These are phyloP conservation scores for Cercospora brassicicola DNA, from an alignment of 2,329 filamentous ascomycete genomes.

Conservation along the genomic window DNA sequence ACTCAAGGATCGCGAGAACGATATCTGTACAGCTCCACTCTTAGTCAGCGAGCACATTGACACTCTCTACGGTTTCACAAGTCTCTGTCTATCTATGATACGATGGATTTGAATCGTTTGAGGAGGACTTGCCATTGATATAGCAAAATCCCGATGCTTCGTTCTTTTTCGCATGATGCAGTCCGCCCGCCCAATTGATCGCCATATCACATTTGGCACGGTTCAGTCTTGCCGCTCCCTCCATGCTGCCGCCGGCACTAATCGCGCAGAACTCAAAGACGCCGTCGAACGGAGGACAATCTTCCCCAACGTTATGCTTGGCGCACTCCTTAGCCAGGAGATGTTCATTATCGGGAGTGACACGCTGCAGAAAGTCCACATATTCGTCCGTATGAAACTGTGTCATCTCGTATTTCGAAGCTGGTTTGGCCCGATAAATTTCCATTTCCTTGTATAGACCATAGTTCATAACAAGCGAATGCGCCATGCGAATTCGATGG, in stretches of 20 bases:
- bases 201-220: slow-evolving; percentile 68
- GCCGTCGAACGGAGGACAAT: slow-evolving; percentile 66
- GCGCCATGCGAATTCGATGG: slow-evolving; percentile 65
- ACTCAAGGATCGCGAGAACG: slow-evolving; percentile 66
- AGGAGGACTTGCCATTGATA: slow-evolving; percentile 44
- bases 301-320: slow-evolving; percentile 67
- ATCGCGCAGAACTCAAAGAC: slow-evolving; percentile 71
- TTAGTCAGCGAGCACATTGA: neutral
- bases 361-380: slow-evolving; percentile 73
- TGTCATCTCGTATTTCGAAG: slow-evolving; percentile 69
- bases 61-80: neutral
- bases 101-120: neutral
- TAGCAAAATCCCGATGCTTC: slow-evolving; percentile 52
- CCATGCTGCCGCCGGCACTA: slow-evolving; percentile 69
- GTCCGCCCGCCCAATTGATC: slow-evolving; percentile 54
- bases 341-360: slow-evolving; percentile 98
- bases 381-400: slow-evolving; percentile 74
- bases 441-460: slow-evolving; percentile 71
- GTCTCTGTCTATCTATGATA: neutral
- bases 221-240: slow-evolving; percentile 67
- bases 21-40: slow-evolving; percentile 53
- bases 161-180: slow-evolving; percentile 53
- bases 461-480: slow-evolving; percentile 69
- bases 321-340: slow-evolving; percentile 82
- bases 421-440: slow-evolving; percentile 55